These are phyloP conservation scores for Pseudozyma flocculosa DNA, from an alignment of 1,284 basidiomycete species.

Conservation along the genomic window DNA sequence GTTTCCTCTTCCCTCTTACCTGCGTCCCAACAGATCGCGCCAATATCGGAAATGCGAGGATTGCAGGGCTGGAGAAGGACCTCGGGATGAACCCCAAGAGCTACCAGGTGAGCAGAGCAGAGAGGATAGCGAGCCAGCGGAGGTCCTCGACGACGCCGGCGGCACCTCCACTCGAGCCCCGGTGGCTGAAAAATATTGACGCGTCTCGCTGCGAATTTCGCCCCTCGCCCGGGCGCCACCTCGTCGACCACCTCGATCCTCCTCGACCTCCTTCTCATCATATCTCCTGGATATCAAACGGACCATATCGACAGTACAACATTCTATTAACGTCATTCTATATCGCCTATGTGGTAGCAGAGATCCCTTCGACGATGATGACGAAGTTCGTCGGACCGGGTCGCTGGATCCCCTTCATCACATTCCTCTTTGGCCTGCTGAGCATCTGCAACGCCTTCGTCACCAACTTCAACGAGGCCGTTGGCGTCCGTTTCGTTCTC, in stretches of 20 bases:
- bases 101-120: constrained; percentile 4
- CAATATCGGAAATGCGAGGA: constrained; percentile 49
- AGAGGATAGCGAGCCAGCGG: too few relatives aligned
- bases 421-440: constrained; percentile 34
- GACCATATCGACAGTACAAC: constrained; percentile 21
- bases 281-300: too few relatives aligned
- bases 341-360: constrained; percentile 40
- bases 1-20: constrained; percentile 7
- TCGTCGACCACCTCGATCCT: too few relatives aligned
- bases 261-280: too few relatives aligned
- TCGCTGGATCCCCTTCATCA: constrained; percentile 56
- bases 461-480: constrained; percentile 50
- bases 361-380: constrained; percentile 68
- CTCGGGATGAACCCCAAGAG: constrained; percentile 35
- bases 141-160: too few relatives aligned
- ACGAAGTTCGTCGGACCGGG: constrained; percentile 60
- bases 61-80: constrained; percentile 43
- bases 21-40: constrained; percentile 23
- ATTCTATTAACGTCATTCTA: constrained; percentile 47
- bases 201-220: too few relatives aligned
- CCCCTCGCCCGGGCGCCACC: too few relatives aligned
- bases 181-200: too few relatives aligned
- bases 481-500: constrained; percentile 57
- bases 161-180: too few relatives aligned
- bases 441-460: constrained; percentile 53